Evolutionary conservation across 2,329 filamentous ascomycete species (phyloP), one percentile per base, ranked within the genome.

Genomic region (Parastagonospora avenae): DNA sequence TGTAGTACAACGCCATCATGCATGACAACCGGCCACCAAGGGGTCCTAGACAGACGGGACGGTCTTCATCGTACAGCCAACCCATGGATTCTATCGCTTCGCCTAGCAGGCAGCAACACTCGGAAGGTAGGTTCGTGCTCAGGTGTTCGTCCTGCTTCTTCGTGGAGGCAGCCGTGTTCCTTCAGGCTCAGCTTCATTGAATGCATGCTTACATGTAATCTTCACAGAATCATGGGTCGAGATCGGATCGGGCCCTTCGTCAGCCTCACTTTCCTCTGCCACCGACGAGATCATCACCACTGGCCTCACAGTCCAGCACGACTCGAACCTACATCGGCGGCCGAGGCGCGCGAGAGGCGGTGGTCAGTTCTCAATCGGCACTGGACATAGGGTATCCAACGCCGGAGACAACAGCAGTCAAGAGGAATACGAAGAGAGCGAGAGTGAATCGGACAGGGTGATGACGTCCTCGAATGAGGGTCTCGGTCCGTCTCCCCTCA

Each of bases 391-490:
- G 35, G 76, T 82, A 12, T 68, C 74, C 27, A 80, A 77, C 52
- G 66, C 71, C 42, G 71, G 66, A 36, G 79, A 77, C 30, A 94
- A 91, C 44, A 95, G 91, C 74, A 96, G 92, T 66, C 91, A 96
- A 71, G 92, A 96, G 63, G 92, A 96, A 76, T 96, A 95, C 66
- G 91, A 96, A 30, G 92, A 96, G 77, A 95, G 89, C 55, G 92
- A 96, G 72, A 96, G 84, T 74, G 92, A 96, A 56, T 91, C 92
- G 36, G 92, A 96, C 64, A 84, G 82, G 48, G 79, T 85, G 43
- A 78, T 87, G 76, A 84, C 81, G 50, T 86, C 83, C 52, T 87
- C 85, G 4, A 86, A 83, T 56, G 85, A 87, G 67, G 83, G 81
- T 36, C 71, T 84, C 19, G 63, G 63, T n/a, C 67, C 64, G 8